Evolutionary conservation across 768 basidiomycete species (phyloP), one percentile per base, ranked within the genome.

Genomic region (Kondoa subrosea): DNA sequence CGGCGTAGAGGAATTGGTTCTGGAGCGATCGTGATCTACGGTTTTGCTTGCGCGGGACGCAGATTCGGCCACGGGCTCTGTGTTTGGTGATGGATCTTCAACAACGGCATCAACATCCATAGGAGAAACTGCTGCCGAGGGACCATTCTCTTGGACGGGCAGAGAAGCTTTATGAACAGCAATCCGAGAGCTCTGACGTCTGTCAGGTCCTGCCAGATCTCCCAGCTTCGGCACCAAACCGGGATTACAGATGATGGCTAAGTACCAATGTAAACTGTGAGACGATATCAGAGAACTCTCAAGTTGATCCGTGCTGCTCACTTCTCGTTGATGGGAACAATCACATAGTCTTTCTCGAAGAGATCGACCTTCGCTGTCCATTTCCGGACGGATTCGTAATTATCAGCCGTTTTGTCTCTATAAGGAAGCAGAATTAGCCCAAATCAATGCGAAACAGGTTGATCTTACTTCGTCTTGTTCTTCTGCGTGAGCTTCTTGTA

Each of bases 311-410:
- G 57, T 59, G 27, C n/a, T 1, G 76, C 84, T 67, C 76, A 95
- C 93, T 92, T 81, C 77, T 97, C 95, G 73, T 99, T 97, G 77
- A 99, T 95, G 1, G 95, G 95, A 12, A 99, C 83, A 61, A 99
- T 85, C 71, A 99, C 80, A 74, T 87, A 95, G 74, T 88, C 87
- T 82, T 97, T 97, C 70, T 81, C 77, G 77, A 97, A 99, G 21
- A 99, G 76, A 74, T 91, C 83, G 62, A 91, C 79, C 76, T 87
- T 92, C 31, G 85, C 82, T 0, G 93, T 97, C 95, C 95, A 99
- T 76, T 93, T 93, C 33, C 83, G 82, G 61, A 99, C 90, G 67
- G 85, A 87, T 60, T 85, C 79, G 75, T 91, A 96, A 15, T 58
- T 34, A 34, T 68, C 67, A 30, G 29, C n/a, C 40, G 57, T 61